Percentiles rank a stretch among this genome's conserved stretches.
Conservation (phyloP, 2,329 filamentous ascomycete genomes). For the Xylariales sp. region DNA sequence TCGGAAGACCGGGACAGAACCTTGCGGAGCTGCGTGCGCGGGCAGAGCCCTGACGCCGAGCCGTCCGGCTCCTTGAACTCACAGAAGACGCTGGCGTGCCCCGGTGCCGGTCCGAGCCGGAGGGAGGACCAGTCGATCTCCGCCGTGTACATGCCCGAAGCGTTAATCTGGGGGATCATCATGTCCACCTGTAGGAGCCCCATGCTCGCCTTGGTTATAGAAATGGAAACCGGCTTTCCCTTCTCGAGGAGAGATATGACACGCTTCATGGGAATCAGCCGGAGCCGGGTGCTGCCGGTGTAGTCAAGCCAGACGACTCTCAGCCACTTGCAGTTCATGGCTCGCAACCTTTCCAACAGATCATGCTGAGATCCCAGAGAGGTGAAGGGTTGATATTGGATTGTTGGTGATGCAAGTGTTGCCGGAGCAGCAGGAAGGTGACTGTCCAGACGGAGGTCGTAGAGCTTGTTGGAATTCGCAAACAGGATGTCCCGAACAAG, state of each 20-base stretch:
- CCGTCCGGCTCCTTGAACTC: conserved; percentile 59
- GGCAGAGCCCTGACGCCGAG: conserved; percentile 51
- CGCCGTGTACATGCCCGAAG: conserved; percentile 63
- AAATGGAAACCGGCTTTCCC: conserved; percentile 42
- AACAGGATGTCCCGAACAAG: conserved; percentile 68
- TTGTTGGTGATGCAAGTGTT: not conserved
- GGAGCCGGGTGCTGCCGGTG: conserved; percentile 62
- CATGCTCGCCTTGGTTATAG: conserved; percentile 60
- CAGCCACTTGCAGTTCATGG: conserved; percentile 55
- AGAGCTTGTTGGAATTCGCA: conserved; percentile 72
- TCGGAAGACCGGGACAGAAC: conserved; percentile 47
- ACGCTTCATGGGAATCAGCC: conserved; percentile 61
- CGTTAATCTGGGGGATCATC: conserved; percentile 45
- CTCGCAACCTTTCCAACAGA: conserved; percentile 21
- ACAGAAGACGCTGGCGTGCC: conserved; percentile 62
- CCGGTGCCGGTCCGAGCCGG: conserved; percentile 50
- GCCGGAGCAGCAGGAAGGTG: conserved; percentile 17
- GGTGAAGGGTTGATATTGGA: conserved; percentile 21
- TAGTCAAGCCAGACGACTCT: conserved; percentile 77
- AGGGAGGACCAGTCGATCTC: conserved; percentile 63
- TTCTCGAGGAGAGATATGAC: conserved; percentile 44
- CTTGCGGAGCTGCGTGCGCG: conserved; percentile 57
- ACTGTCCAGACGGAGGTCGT: conserved; percentile 52
- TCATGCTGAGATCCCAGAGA: too few species aligned
- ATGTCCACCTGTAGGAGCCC: conserved; percentile 66